Conservation (phyloP, 306 rosid genomes). For the Acacia confusa region DNA sequence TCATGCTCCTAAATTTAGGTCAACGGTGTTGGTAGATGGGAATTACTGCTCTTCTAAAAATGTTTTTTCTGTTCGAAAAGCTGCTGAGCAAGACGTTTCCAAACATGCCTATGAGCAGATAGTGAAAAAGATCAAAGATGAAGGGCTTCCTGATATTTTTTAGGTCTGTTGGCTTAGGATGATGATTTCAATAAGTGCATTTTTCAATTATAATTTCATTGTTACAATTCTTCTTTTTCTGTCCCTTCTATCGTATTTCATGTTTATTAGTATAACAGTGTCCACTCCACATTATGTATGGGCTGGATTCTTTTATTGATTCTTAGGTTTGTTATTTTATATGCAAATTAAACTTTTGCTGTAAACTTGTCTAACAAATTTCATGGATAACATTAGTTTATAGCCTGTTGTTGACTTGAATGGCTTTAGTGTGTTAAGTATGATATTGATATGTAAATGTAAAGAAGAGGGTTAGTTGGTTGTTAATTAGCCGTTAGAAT, state of each 20-base stretch:
- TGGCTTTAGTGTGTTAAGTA: neutral
- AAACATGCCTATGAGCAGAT: too few relatives aligned
- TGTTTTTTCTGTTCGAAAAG: too few relatives aligned
- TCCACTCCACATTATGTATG: neutral
- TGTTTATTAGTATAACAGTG: neutral
- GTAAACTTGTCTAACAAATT: neutral
- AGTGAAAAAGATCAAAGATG: too few relatives aligned
- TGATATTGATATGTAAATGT: neutral
- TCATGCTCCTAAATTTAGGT: too few relatives aligned
- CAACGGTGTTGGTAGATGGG: too few relatives aligned
- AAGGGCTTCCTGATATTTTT: too few relatives aligned
- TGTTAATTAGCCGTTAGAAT: too few relatives aligned
- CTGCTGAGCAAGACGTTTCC: too few relatives aligned
- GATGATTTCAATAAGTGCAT: too few relatives aligned
- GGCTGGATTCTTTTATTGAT: neutral
- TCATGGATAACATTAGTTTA: neutral
- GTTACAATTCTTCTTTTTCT: neutral
- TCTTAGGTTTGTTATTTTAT: neutral
- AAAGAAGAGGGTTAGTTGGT: too few relatives aligned
- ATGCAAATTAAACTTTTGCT: neutral
- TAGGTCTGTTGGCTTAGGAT: too few relatives aligned
- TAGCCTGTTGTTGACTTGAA: neutral
- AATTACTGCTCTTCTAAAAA: too few relatives aligned
- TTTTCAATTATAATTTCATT: neutral
- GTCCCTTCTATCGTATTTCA: neutral